These are phyloP conservation scores for Neostapfia colusana DNA, from an alignment of 176 grass and related monocot species.

Conservation along the genomic window DNA sequence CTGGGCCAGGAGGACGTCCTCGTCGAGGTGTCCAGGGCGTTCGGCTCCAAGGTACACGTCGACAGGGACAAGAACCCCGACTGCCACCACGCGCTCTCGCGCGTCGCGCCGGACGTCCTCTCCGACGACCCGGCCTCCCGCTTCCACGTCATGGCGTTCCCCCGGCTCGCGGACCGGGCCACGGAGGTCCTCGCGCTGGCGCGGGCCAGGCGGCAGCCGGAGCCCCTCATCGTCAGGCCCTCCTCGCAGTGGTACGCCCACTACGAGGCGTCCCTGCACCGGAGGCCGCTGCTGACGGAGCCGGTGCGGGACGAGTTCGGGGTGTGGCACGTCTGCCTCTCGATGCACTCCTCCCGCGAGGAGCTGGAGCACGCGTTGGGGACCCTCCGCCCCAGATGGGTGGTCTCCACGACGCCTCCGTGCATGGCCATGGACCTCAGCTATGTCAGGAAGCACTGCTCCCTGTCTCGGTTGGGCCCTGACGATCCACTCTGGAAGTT, in stretches of 20 bases:
- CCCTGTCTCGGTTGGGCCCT: constrained; percentile 40
- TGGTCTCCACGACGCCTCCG: constrained; percentile 67
- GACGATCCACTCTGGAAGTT: constrained; percentile 68
- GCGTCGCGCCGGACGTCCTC: constrained; percentile 60
- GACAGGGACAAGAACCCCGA: constrained; percentile 43
- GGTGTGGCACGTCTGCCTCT: constrained; percentile 71
- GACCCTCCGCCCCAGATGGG: constrained; percentile 64
- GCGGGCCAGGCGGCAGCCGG: constrained; percentile 36
- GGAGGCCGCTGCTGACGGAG: constrained; percentile 35
- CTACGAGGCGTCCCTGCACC: constrained; percentile 12
- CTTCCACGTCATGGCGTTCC: constrained; percentile 63
- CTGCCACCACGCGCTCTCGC: constrained; percentile 48
- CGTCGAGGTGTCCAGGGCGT: constrained; percentile 53
- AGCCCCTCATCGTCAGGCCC: constrained; percentile 64
- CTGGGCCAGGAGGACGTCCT: constrained; percentile 81
- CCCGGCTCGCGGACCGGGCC: constrained; percentile 44
- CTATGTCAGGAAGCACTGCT: constrained; percentile 78
- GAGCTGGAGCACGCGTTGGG: constrained; percentile 64
- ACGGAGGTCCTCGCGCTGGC: constrained; percentile 42
- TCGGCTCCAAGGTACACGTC: constrained; percentile 58
- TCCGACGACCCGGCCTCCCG: constrained; percentile 41
- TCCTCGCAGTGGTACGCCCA: constrained; percentile 60
- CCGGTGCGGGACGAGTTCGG: constrained; percentile 57
- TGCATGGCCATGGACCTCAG: constrained; percentile 56
- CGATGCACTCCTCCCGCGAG: constrained; percentile 62